These are phyloP conservation scores for Epicoccum nigrum DNA, from an alignment of 2,329 filamentous ascomycete species.

Conservation along the genomic window DNA sequence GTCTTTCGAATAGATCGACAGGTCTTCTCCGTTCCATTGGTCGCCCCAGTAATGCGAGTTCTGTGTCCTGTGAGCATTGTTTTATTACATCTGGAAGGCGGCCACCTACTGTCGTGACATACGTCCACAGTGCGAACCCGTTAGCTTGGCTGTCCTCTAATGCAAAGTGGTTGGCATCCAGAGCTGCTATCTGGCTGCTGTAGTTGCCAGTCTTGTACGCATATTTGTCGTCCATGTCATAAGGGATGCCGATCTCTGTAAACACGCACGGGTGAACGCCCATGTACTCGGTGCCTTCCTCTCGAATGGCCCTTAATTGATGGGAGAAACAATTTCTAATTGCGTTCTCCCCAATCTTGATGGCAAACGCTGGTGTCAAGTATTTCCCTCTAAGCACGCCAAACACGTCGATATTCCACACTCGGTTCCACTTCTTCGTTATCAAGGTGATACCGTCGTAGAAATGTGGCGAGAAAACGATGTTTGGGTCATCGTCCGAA, in stretches of 20 bases:
- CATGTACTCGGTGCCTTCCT: constrained; percentile 88
- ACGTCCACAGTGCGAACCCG: constrained; percentile 90
- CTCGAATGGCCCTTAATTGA: constrained; percentile 79
- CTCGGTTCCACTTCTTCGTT: constrained; percentile 98
- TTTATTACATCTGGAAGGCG: not conserved
- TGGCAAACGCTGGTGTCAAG: constrained; percentile 83
- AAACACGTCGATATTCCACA: constrained; percentile 96
- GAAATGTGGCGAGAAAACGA: constrained; percentile 94
- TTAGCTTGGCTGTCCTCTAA: constrained; percentile 83
- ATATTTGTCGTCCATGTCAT: constrained; percentile 97
- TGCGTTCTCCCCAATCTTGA: constrained; percentile 90
- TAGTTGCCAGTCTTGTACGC: constrained; percentile 97
- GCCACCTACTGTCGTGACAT: constrained; percentile 68
- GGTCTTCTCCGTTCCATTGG: constrained; percentile 95
- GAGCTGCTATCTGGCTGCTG: constrained; percentile 85
- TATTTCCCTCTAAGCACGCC: constrained; percentile 90
- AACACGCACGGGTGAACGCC: constrained; percentile 88
- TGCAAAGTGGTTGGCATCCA: constrained; percentile 96
- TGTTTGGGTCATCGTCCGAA: constrained; percentile 82
- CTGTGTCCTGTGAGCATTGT: constrained; percentile 47
- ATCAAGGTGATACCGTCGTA: constrained; percentile 97
- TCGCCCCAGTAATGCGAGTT: constrained; percentile 92
- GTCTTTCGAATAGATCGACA: constrained; percentile 87
- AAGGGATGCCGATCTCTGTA: constrained; percentile 96
- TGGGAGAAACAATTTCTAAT: constrained; percentile 93